phyloP scores from a whole-genome alignment of 1,139 yeast species.

The Candida tetrigidarum region DNA sequence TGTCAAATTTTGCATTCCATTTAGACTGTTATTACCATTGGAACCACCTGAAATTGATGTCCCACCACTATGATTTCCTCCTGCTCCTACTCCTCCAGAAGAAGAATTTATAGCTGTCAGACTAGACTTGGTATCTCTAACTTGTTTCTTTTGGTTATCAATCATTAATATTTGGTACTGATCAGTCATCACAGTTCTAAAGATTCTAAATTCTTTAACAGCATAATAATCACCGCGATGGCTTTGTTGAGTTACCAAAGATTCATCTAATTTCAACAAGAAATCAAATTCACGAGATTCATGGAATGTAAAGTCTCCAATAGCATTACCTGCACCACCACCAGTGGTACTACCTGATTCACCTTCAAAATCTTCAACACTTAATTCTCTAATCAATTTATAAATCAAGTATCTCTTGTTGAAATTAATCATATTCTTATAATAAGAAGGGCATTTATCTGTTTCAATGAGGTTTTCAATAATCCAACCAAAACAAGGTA shows the following conservation, averaged over 20 bases:
- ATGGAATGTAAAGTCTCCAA: conserved; percentile 25
- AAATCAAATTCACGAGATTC: conserved; percentile 52
- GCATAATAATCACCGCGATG: conserved; percentile 28
- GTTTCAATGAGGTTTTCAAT: conserved; percentile 46
- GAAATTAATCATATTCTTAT: conserved; percentile 37
- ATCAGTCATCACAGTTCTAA: conserved; percentile 35
- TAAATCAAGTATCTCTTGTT: conserved; percentile 48
- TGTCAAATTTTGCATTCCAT: conserved; percentile 21
- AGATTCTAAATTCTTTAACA: conserved; percentile 32
- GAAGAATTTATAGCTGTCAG: not conserved
- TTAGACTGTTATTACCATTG: conserved; percentile 2
- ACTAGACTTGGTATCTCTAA: conserved; percentile 20
- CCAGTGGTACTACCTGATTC: no score
- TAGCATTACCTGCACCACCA: no score
- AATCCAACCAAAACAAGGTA: conserved; percentile 84
- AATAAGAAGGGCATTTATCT: conserved; percentile 41
- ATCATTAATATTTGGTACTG: conserved; percentile 38
- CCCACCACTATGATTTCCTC: no score
- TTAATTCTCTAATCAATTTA: conserved; percentile 45
- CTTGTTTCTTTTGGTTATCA: conserved; percentile 41
- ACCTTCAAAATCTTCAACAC: conserved; percentile 39
- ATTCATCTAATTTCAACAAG: conserved; percentile 46
- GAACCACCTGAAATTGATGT: no score
- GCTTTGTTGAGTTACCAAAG: conserved; percentile 29
- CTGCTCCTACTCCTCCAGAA: no score